Conservation (phyloP, 768 basidiomycete species). For the Mycena floridula region DNA sequence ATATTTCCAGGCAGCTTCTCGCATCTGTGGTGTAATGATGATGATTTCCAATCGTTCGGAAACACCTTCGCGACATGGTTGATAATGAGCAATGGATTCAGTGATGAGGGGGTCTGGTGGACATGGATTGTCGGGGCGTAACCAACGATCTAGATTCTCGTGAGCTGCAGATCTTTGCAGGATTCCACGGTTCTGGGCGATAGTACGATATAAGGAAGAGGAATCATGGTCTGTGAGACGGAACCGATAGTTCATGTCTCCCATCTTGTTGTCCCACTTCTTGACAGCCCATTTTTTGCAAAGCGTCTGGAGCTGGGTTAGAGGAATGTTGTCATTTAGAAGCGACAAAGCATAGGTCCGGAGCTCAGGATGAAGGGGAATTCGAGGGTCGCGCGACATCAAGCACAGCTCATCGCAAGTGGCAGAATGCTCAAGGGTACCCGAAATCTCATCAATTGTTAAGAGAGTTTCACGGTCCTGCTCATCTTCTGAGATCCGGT, state of each 20-base stretch:
- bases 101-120: conserved; percentile 14
- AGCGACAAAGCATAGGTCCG: conserved; percentile 13
- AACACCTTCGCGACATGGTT: conserved; percentile 8
- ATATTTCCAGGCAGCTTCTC: conserved; percentile 14
- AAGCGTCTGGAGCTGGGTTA: conserved; percentile 13
- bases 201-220: conserved; percentile 17
- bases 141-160: conserved; percentile 20
- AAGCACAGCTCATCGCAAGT: conserved; percentile 6
- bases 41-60: conserved; percentile 15
- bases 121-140: conserved; percentile 9
- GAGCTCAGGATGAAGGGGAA: conserved; percentile 12
- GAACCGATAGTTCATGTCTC: conserved; percentile 12
- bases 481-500: too few relatives aligned
- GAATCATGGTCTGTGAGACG: conserved; percentile 11
- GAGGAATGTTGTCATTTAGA: conserved; percentile 12
- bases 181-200: conserved; percentile 15
- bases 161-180: conserved; percentile 16
- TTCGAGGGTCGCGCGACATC: conserved; percentile 12
- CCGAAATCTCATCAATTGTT: conserved; percentile 8
- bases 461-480: too few relatives aligned
- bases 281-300: conserved; percentile 14
- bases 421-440: conserved; percentile 15
- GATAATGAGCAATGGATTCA: conserved; percentile 17
- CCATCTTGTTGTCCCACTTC: conserved; percentile 11
- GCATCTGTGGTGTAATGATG: conserved; percentile 13